Evolutionary conservation across 352 stramenopile genomes (phyloP).

Genomic region (Phytophthora agathidicida): DNA sequence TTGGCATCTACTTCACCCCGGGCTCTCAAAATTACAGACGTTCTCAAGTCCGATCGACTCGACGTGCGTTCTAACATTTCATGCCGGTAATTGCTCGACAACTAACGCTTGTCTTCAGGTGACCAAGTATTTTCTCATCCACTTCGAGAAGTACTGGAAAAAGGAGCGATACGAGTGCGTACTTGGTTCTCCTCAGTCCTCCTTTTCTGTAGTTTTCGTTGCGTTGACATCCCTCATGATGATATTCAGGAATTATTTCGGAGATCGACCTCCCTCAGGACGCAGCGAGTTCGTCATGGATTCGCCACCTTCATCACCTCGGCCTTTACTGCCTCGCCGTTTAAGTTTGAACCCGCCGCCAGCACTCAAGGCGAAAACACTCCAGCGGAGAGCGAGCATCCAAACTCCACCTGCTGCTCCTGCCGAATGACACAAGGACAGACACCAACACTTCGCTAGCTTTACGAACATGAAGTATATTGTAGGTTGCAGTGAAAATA

Average conservation of each 20-base stretch:
- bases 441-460: conserved; percentile 7
- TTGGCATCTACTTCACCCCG: conserved; percentile 58
- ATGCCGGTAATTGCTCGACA: background rate
- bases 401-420: conserved; percentile 24
- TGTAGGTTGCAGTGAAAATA: conserved; percentile 40
- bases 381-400: conserved; percentile 56
- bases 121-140: conserved; percentile 64
- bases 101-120: conserved; percentile 35
- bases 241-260: conserved; percentile 58
- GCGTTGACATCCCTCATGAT: background rate
- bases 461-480: conserved; percentile 42
- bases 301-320: conserved; percentile 16
- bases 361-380: conserved; percentile 28
- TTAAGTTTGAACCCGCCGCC: conserved; percentile 55
- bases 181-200: background rate
- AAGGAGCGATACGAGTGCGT: conserved; percentile 71
- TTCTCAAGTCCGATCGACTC: conserved; percentile 74
- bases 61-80: conserved; percentile 30
- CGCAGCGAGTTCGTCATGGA: background rate
- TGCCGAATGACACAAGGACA: too few species aligned
- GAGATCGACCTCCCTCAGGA: conserved; percentile 31
- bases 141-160: conserved; percentile 88
- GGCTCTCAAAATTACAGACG: conserved; percentile 66
- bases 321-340: conserved; percentile 29
- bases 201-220: background rate